Percentiles rank a stretch among this genome's conserved stretches.
Evolutionary conservation across 2,329 filamentous ascomycete genomes (phyloP).

Genomic region (Xylaria sp.): DNA sequence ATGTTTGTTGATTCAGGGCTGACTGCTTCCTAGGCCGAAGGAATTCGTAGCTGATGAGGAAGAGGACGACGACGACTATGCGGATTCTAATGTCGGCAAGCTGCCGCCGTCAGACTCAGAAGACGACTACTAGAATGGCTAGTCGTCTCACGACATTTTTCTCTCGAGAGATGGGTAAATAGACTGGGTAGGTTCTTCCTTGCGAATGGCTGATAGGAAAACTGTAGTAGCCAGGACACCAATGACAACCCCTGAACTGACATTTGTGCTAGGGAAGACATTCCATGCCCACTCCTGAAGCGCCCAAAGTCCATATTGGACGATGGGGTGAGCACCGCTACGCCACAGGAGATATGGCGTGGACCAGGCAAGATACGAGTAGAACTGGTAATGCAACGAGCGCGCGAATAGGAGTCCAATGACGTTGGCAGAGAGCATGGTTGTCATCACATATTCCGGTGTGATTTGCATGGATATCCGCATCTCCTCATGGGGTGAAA

Average conservation of each 20-base stretch:
- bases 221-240: conserved; percentile 63
- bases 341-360: conserved; percentile 84
- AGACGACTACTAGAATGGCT: conserved; percentile 46
- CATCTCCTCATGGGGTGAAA: conserved; percentile 48
- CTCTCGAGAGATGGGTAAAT: conserved; percentile 16
- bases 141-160: conserved; percentile 22
- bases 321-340: conserved; percentile 60
- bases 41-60: conserved; percentile 61
- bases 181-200: conserved; percentile 17
- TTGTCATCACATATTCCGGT: conserved; percentile 68
- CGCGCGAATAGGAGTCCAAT: conserved; percentile 81
- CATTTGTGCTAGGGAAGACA: conserved; percentile 70
- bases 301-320: conserved; percentile 66
- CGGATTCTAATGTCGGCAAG: conserved; percentile 75
- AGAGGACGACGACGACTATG: conserved; percentile 60
- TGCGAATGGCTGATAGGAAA: conserved; percentile 45
- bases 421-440: conserved; percentile 68
- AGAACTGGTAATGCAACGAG: conserved; percentile 93
- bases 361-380: conserved; percentile 83
- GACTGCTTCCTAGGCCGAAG: conserved; percentile 56
- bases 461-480: conserved; percentile 55
- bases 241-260: conserved; percentile 60
- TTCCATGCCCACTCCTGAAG: conserved; percentile 93
- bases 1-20: conserved; percentile 2
- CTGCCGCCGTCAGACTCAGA: conserved; percentile 80